Evolutionary conservation across 2,329 filamentous ascomycete species (phyloP), one percentile per base, ranked within the genome.

Genomic region (Monosporascus sp.): DNA sequence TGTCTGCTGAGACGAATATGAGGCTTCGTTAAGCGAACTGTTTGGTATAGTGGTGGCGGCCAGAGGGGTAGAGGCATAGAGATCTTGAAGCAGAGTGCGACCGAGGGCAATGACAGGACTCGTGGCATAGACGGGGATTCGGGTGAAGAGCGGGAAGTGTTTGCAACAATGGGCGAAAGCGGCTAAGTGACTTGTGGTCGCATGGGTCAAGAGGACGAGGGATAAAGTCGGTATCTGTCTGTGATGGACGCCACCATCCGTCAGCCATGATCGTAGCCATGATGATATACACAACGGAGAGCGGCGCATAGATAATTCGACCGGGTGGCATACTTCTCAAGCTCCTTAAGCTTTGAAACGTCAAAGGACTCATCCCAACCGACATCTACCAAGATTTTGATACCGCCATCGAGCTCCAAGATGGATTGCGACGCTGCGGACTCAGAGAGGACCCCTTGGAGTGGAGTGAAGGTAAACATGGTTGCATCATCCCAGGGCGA

Each of bases 111-210:
- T 92, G 62, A 99, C 91, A 9, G 94, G 94, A 40, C 86, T 86
- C 5, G 94, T 99, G 52, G 94, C 94, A 73, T 97, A 99, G 54
- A 96, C 86, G 41, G 94, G 94, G 56, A 99, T 91, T 66, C 91
- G 87, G 9, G 87, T 88, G 73, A 99, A 99, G 47, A 90, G 79
- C 46, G 94, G 91, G 58, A 97, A 88, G 70, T 97, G 87, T 72
- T 96, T 96, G 85, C 94, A 97, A 76, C 92, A 97, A 71, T 97
- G 92, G 44, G 90, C 92, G 70, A 90, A 97, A 55, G 94, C 94
- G 61, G 90, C 93, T 53, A 99, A 82, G 74, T 99, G 94, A 50
- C 90, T 85, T 50, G 90, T 82, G 0, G 93, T 99, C 57, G 94
- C 89, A 70, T 99, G 94, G 1, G 94, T 99, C 60, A 99, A 81